Evolutionary conservation across 768 basidiomycete genomes (phyloP).

Genomic region (Calocera cornea): DNA sequence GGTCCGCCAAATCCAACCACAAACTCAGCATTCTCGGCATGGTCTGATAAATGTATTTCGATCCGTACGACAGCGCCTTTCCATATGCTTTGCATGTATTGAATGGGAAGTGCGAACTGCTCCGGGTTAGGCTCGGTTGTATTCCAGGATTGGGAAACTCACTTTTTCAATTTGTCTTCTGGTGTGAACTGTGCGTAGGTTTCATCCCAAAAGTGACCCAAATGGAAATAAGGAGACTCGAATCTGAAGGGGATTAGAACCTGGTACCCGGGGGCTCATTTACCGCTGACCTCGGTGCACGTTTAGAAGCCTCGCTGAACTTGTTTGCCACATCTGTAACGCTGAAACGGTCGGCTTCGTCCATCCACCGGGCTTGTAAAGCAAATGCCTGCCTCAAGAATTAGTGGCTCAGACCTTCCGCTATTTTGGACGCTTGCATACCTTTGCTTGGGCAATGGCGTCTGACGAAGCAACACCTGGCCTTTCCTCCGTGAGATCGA

Average conservation of each 20-base stretch:
- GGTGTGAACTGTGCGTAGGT: conserved; percentile 11
- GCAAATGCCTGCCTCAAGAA: conserved; percentile 47
- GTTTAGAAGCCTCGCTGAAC: conserved; percentile 23
- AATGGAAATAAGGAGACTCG: conserved; percentile 77
- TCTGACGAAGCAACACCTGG: conserved; percentile 26
- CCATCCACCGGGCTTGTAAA: conserved; percentile 83
- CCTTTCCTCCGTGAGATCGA: conserved; percentile 49
- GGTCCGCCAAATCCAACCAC: conserved; percentile 67
- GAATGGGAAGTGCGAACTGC: conserved; percentile 15
- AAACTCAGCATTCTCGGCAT: conserved; percentile 87
- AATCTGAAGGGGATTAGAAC: conserved; percentile 34
- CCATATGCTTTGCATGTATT: conserved; percentile 52
- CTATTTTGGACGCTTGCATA: conserved; percentile 19
- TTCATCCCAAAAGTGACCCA: conserved; percentile 74
- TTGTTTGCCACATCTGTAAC: conserved; percentile 44
- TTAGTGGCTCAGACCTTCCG: not conserved
- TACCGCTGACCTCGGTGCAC: not conserved
- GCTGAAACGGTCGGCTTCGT: conserved; percentile 74
- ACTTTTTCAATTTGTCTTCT: conserved; percentile 10
- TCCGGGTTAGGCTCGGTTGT: not conserved
- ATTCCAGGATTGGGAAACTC: not conserved
- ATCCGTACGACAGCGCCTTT: conserved; percentile 62
- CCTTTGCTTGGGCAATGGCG: conserved; percentile 52
- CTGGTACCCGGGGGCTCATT: conserved; percentile 8
- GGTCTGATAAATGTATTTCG: conserved; percentile 93